Conservation (phyloP, 1,284 basidiomycete genomes). For the Puccinia brachypodii region DNA sequence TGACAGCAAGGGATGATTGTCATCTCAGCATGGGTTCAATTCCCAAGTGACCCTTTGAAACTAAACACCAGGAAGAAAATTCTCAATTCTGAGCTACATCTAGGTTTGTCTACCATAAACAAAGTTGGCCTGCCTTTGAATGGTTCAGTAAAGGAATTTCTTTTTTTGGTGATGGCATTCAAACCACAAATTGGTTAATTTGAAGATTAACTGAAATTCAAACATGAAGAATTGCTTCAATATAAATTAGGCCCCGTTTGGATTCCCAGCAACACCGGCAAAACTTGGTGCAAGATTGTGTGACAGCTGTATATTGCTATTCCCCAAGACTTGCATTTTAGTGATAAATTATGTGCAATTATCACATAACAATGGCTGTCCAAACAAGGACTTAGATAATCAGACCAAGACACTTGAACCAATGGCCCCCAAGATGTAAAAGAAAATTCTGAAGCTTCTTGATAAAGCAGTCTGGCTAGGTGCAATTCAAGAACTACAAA, state of each 20-base stretch:
- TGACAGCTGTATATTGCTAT: no score
- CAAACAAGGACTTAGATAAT: no score
- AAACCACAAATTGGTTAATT: not conserved
- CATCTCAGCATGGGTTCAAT: not conserved
- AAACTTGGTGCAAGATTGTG: no score
- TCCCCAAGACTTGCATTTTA: no score
- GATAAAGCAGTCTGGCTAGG: not conserved
- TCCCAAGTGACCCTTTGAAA: not conserved
- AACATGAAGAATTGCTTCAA: not conserved
- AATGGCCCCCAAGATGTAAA: not conserved
- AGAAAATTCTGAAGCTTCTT: not conserved
- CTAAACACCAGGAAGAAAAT: not conserved
- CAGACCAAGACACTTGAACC: not conserved
- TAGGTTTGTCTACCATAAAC: no score
- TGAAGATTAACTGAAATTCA: not conserved
- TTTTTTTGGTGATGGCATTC: not conserved
- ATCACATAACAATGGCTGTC: no score
- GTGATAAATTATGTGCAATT: no score
- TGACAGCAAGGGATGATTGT: not conserved
- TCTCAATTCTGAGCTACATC: not conserved
- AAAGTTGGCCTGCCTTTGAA: not conserved
- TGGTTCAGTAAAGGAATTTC: not conserved
- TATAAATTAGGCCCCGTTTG: no score
- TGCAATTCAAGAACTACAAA: conserved; percentile 4
- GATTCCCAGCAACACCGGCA: no score